These are phyloP conservation scores for Agapanthus africanus DNA, from an alignment of 106 monocot genomes.

Conservation along the genomic window DNA sequence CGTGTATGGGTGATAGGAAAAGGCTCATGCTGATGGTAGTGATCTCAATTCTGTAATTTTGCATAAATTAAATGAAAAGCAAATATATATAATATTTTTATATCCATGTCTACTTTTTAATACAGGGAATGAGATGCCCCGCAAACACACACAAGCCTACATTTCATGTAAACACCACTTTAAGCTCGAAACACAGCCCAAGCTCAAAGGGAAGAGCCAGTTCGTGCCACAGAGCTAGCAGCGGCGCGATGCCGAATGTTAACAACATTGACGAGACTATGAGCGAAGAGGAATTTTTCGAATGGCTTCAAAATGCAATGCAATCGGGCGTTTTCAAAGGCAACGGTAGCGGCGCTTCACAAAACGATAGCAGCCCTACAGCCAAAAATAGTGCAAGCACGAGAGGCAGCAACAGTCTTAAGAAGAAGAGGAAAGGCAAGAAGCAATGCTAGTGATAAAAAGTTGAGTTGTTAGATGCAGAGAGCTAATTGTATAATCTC, in stretches of 20 bases:
- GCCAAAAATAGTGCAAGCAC: constrained; percentile 5
- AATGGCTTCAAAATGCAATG: constrained; percentile 3
- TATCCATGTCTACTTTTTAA: too few species aligned
- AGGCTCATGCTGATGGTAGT: too few species aligned
- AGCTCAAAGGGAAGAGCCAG: too few species aligned
- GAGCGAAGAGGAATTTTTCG: constrained; percentile 6
- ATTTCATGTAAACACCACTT: constrained; percentile 74
- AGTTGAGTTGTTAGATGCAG: background rate
- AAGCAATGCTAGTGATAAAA: constrained; percentile 7
- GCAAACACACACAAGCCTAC: constrained; percentile 87
- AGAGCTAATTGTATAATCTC: background rate
- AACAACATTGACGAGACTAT: constrained; percentile 1
- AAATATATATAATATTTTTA: too few species aligned
- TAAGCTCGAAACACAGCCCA: constrained; percentile 37
- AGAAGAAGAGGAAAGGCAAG: constrained; percentile 14
- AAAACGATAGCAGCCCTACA: background rate
- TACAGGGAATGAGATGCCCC: constrained; percentile 79
- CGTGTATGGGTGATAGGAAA: too few species aligned
- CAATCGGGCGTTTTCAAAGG: background rate
- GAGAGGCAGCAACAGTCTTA: background rate
- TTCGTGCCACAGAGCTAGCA: too few species aligned
- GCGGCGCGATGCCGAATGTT: background rate
- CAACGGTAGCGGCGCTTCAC: background rate
- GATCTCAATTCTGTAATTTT: too few species aligned
- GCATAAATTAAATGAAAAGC: too few species aligned